Base-by-base conservation (phyloP, 257 asterid genomes). In the Solanum virginianum region DNA sequence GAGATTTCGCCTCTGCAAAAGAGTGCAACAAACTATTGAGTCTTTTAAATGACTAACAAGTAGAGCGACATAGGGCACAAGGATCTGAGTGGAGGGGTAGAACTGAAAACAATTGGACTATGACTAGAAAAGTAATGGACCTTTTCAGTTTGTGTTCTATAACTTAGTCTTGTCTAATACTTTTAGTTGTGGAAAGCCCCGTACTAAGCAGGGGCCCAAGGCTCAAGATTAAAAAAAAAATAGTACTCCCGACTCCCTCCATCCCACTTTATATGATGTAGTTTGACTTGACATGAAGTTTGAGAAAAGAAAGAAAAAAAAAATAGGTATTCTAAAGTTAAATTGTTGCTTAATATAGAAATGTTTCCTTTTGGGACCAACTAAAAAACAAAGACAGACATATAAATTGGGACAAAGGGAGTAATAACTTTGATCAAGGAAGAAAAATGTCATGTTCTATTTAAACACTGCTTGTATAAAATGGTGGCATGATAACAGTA, bases 1-100 rank as follows among this genome's bases (percentile, higher is more conserved):
- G 93, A 92, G 66, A 95, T 93, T 86, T 96, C 99, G 82, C 99
- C 98, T 79, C 98, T 96, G 93, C 87, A 82, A 85, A 55, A 82
- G 80, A 24, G 45, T 79, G 29, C 63, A 79, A 26, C 26, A 79
- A 79, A 26, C 49, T 26, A 79, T 51, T 77, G 82, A 79, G 49
- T 26, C 22, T 26, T 77, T 7, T 77, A 51, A 26, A 26, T 24
- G 26, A 77, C 60, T 9, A 51, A 17, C 63, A 51, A 51, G 47
- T 53, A 26, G 17, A 79, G 49, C 11, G 9, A 26, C 2, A 79
- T 16, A 75, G 43, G 49, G 26, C 82, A 26, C 39, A 26, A 72
- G 47, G 65, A 53, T 53, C 83, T 53, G 65, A 14, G 10, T 8
- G 22, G 36, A 77, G 82, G n/a, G 24, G 17, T 0, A 26, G 16